These are phyloP conservation scores for Arabidopsis arenosa DNA, from an alignment of 345 rosid genomes.

Conservation along the genomic window DNA sequence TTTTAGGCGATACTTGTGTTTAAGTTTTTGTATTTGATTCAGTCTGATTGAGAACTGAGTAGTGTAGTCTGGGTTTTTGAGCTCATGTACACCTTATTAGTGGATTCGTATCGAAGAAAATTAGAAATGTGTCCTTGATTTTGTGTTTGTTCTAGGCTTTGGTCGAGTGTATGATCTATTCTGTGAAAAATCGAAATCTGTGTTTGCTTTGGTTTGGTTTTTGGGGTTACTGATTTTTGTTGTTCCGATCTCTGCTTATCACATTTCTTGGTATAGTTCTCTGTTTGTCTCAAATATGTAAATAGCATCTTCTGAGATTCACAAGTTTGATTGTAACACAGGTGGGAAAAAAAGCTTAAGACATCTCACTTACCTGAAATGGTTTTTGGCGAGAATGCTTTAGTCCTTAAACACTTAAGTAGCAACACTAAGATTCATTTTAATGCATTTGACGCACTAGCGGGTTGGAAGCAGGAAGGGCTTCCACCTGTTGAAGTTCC, in stretches of 20 bases:
- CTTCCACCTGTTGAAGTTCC: conserved; percentile 97
- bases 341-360: conserved; percentile 85
- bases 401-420: conserved; percentile 61
- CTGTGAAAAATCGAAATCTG: not conserved
- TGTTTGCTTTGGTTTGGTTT: not conserved
- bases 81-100: not conserved
- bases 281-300: not conserved
- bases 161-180: not conserved
- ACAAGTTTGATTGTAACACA: conserved; percentile 38
- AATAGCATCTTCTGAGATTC: not conserved
- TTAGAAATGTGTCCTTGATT: conserved; percentile 9
- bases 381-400: conserved; percentile 84
- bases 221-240: not conserved
- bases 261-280: not conserved
- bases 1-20: not conserved
- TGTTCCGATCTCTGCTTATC: not conserved
- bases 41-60: not conserved
- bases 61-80: conserved; percentile 6
- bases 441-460: conserved; percentile 86
- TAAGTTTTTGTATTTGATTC: conserved; percentile 12
- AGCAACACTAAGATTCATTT: conserved; percentile 73
- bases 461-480: conserved; percentile 83
- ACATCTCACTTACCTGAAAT: conserved; percentile 91
- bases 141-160: not conserved
- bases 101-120: not conserved